Conservation (phyloP, 1,284 basidiomycete species). For the Kwoniella shivajii region DNA sequence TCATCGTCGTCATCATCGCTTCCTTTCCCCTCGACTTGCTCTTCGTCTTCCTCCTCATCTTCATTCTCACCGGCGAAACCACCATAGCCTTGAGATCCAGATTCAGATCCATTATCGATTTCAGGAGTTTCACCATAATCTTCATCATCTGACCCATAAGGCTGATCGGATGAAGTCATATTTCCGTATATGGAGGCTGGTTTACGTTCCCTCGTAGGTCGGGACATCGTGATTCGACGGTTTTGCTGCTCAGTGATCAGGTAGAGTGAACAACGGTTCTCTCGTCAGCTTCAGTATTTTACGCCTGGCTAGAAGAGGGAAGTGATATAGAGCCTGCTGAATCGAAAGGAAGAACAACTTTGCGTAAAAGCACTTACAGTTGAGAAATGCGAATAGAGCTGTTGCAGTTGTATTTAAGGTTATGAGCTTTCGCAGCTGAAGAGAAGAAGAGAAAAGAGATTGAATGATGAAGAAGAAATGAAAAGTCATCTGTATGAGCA, state of each 20-base stretch:
- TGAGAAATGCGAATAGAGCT: too few relatives aligned
- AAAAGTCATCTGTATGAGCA: too few relatives aligned
- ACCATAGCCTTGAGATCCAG: conserved; percentile 25
- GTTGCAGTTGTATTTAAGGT: too few relatives aligned
- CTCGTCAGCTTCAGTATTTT: too few relatives aligned
- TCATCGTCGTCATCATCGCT: not conserved
- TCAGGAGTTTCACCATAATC: conserved; percentile 21
- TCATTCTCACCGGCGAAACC: conserved; percentile 26
- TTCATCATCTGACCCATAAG: conserved; percentile 22
- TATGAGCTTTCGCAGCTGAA: too few relatives aligned
- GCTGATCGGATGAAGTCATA: conserved; percentile 37
- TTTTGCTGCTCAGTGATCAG: too few relatives aligned
- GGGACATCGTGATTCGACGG: not conserved
- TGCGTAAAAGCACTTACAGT: too few relatives aligned
- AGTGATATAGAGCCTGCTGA: too few relatives aligned
- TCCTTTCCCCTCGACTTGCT: not conserved
- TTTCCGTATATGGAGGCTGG: conserved; percentile 35
- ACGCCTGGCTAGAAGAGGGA: too few relatives aligned
- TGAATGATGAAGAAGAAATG: not conserved
- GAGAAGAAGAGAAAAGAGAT: conserved; percentile 2
- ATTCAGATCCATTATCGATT: conserved; percentile 19
- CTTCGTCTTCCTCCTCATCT: not conserved
- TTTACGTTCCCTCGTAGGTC: conserved; percentile 14
- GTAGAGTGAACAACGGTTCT: too few relatives aligned
- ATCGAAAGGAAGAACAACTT: too few relatives aligned